These are phyloP conservation scores for Fusarium tanahbumbuense DNA, from an alignment of 2,329 filamentous ascomycete genomes.

Conservation along the genomic window DNA sequence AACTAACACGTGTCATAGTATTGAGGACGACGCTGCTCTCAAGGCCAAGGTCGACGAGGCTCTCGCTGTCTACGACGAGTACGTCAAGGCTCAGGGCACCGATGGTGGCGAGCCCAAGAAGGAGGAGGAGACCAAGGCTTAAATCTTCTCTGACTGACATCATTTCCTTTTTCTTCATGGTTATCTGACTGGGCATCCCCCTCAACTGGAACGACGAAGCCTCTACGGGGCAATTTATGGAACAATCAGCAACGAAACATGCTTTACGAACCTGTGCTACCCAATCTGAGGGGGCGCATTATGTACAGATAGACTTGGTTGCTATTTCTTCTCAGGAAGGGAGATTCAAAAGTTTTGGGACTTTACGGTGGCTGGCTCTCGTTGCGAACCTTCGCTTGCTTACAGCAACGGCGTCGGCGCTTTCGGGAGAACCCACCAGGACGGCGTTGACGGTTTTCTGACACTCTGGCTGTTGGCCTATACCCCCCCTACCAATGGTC, in stretches of 20 bases:
- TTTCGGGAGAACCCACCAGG: constrained; percentile 47
- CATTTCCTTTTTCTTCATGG: constrained; percentile 48
- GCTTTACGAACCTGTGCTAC: constrained; percentile 46
- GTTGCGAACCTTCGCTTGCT: constrained; percentile 39
- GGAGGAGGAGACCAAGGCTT: constrained; percentile 61
- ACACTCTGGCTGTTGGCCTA: constrained; percentile 56
- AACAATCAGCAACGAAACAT: constrained; percentile 45
- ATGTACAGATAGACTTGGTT: constrained; percentile 58
- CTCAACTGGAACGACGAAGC: constrained; percentile 44
- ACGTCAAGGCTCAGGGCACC: constrained; percentile 84
- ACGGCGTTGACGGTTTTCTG: constrained; percentile 58
- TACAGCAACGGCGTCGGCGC: constrained; percentile 38
- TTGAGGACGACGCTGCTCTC: constrained; percentile 88
- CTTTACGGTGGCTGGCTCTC: constrained; percentile 46
- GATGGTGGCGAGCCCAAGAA: constrained; percentile 60
- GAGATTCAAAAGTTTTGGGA: constrained; percentile 52
- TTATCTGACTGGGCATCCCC: constrained; percentile 46
- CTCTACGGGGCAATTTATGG: constrained; percentile 41
- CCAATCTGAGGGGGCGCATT: constrained; percentile 48
- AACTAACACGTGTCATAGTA: constrained; percentile 62
- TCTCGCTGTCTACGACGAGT: constrained; percentile 97
- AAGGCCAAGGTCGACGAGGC: constrained; percentile 98
- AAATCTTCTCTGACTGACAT: constrained; percentile 39
- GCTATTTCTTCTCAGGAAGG: constrained; percentile 54
- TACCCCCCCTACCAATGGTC: constrained; percentile 54